Evolutionary conservation across 768 basidiomycete genomes (phyloP), one percentile per base, ranked within the genome.

Genomic region (Podaxis carcinomalis): DNA sequence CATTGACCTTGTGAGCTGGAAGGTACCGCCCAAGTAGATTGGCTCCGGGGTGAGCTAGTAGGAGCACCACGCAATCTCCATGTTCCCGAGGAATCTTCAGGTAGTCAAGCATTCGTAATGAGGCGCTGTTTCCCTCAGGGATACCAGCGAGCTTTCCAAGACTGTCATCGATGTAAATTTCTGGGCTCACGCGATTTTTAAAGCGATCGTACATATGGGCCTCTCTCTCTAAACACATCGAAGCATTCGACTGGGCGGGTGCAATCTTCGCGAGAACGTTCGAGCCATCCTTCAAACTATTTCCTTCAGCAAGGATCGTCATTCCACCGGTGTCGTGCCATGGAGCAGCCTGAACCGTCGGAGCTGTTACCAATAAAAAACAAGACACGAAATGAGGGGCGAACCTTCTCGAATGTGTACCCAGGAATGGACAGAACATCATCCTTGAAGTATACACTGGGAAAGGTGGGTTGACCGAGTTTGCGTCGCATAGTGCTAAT

Each of bases 271-370:
- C 88, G 32, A 90, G 72, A 3, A 89, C 83, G 62, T 78, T 82
- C 3, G 85, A 85, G 36, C 85, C 82, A 67, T 89, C 87, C 74
- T 89, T 88, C 63, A 89, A 74, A 65, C 83, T 86, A 65, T 78
- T 84, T 21, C 88, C 88, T 69, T 89, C 87, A 0, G 85, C 86
- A 51, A 90, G 73, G 36, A 83, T 72, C 0, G 88, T 89, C 79
- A 86, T 81, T 62, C 86, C 86, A 55, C 88, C 88, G 0, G 87
- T 89, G 68, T 90, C 88, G 60, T 85, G 80, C 88, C 88, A 90
- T 73, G 76, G 79, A 19, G 74, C 68, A 21, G 84, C 87, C 87
- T 89, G 56, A 44, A 21, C 60, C 63, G 56, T 65, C 49, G 51
- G 59, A 16, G 19, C 16, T 21, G 5, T 63, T 25, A 51, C 42